phyloP scores from a whole-genome alignment of 208 protist genomes.

The Trichomonas gallinae region DNA sequence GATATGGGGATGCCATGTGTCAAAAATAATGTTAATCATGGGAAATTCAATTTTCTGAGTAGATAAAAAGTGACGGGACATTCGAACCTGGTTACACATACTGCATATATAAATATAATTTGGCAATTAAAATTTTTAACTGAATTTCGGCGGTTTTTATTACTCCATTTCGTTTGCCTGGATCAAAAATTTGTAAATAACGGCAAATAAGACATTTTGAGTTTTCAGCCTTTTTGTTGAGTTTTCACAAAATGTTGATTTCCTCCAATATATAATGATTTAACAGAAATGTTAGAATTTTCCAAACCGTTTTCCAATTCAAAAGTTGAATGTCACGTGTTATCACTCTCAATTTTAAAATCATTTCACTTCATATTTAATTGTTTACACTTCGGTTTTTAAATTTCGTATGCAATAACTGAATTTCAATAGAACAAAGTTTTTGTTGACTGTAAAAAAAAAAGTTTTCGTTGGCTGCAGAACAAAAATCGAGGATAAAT shows the following conservation, averaged over 20 bases:
- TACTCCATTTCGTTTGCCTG: background rate
- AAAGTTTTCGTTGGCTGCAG: no score
- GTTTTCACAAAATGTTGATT: no score
- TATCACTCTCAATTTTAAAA: no score
- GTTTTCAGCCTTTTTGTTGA: no score
- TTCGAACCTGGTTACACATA: background rate
- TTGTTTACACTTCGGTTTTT: no score
- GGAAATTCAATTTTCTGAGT: background rate
- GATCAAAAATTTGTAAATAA: no score
- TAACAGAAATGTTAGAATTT: background rate
- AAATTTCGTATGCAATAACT: no score
- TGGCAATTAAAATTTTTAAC: background rate
- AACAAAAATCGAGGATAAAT: no score
- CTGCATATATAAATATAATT: background rate
- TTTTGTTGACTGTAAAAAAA: no score
- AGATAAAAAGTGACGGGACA: background rate
- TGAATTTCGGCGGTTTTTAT: background rate
- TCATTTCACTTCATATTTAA: no score
- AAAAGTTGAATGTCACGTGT: background rate
- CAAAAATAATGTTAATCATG: background rate
- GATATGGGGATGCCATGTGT: background rate
- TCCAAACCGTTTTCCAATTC: background rate
- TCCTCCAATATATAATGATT: background rate
- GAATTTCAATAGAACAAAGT: no score
- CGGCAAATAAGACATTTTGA: no score